Evolutionary conservation across 2,329 filamentous ascomycete genomes (phyloP).

Genomic region (Passalora sequoiae): DNA sequence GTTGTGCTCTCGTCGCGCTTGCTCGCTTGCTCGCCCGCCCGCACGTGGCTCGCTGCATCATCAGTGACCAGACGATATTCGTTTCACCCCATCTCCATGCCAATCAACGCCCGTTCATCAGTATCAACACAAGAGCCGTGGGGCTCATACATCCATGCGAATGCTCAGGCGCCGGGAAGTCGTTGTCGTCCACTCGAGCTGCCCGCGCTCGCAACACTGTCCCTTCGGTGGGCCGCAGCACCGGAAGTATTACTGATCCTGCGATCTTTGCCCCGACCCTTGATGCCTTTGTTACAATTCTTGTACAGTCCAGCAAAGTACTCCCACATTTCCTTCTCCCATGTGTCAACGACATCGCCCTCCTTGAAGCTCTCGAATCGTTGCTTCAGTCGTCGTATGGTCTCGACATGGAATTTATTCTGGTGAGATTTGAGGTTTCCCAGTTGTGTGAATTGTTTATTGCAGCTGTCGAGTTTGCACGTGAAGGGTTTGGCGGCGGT

Average conservation of each 20-base stretch:
- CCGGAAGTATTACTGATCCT: constrained; percentile 48
- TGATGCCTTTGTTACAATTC: constrained; percentile 97
- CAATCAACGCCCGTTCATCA: no score
- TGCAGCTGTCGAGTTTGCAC: constrained; percentile 77
- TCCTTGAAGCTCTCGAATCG: constrained; percentile 64
- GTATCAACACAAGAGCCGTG: no score
- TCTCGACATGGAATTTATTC: constrained; percentile 84
- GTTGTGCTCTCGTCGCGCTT: no score
- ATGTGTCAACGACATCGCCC: constrained; percentile 57
- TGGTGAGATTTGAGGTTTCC: constrained; percentile 95
- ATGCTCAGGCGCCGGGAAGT: no score
- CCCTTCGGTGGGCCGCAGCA: constrained; percentile 14
- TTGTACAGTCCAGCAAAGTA: constrained; percentile 90
- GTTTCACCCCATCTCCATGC: no score
- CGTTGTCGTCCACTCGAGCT: constrained; percentile 8
- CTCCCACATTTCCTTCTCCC: constrained; percentile 72
- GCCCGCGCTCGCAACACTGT: constrained; percentile 19
- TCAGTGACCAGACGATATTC: no score
- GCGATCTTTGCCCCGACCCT: constrained; percentile 83
- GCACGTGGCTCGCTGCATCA: no score
- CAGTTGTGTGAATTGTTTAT: constrained; percentile 81
- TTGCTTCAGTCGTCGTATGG: constrained; percentile 62
- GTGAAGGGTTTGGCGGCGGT: constrained; percentile 70
- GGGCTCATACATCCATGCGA: no score
- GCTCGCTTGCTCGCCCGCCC: no score